phyloP scores from a whole-genome alignment of 352 stramenopile genomes.

The Globisporangium lucens region DNA sequence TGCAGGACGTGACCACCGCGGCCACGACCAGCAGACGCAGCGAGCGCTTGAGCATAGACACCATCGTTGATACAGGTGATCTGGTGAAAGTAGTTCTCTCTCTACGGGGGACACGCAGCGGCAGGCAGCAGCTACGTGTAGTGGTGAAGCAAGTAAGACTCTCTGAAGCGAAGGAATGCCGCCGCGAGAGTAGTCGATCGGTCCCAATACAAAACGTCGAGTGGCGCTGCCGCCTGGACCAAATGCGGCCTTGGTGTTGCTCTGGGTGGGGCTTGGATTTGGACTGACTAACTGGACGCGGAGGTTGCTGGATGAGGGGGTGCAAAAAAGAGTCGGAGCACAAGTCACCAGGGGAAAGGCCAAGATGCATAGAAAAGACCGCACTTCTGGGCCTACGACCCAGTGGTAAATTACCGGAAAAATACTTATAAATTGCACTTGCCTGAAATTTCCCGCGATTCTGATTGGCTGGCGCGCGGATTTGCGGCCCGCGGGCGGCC shows the following conservation, averaged over 20 bases:
- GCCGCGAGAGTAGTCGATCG: constrained; percentile 6
- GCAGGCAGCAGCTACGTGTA: not conserved
- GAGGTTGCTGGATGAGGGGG: not conserved
- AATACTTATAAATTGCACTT: no score
- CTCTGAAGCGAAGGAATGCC: not conserved
- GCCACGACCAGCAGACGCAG: constrained; percentile 10
- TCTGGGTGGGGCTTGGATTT: not conserved
- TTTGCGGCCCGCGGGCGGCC: no score
- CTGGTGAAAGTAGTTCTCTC: not conserved
- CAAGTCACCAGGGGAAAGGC: no score
- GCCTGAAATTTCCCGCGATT: no score
- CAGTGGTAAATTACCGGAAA: no score
- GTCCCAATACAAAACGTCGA: constrained; percentile 2
- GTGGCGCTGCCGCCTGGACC: not conserved
- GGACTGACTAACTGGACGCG: not conserved
- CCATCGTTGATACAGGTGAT: not conserved
- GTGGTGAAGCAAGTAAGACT: constrained; percentile 8
- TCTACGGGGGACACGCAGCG: not conserved
- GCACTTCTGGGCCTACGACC: no score
- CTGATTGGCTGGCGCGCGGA: no score
- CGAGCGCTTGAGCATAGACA: constrained; percentile 14
- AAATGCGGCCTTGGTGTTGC: not conserved
- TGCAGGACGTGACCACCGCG: constrained; percentile 8
- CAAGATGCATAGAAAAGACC: no score
- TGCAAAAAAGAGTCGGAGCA: no score